Evolutionary conservation across 2,329 filamentous ascomycete genomes (phyloP), one percentile per base, ranked within the genome.

Genomic region (Hyphodiscus sp.): DNA sequence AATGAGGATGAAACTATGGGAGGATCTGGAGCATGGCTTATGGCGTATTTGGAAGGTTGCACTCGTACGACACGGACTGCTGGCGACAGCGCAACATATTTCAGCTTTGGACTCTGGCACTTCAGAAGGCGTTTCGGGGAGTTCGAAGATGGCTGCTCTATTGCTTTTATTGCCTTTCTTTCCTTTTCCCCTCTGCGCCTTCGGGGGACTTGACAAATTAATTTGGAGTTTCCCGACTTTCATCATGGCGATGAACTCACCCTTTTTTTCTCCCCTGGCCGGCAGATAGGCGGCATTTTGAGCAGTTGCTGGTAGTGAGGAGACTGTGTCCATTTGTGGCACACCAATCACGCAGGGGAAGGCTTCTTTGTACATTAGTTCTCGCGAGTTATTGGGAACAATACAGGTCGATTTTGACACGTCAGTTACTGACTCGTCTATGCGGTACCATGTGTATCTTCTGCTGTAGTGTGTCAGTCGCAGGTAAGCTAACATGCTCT

Each of bases 11-110:
- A 18, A n/a, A 50, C 29, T 8, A 42, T 42, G 26, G 50, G 49
- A 49, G 47, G 15, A 49, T 47, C 44, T 44, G 20, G 48, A 26
- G 54, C 29, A 43, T 48, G n/a, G n/a, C n/a, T n/a, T n/a, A n/a
- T n/a, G n/a, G n/a, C n/a, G n/a, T n/a, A n/a, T 29, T 30, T 33
- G 15, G 18, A 5, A 6, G 45, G 23, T 33, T 29, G 45, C 4
- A 33, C 45, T 47, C 23, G 19, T 38, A 38, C 19, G 43, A n/a
- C 43, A 45, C 15, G 43, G 15, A 3, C 18, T 45, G 43, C 18
- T 18, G 18, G 43, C 11, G 9, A 45, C 43, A 45, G 20, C 43
- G 19, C 33, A 38, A 10, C 33, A 6, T 10, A 38, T 38, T 26
- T 26, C 23, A 26, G 8, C 33, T 38, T 38, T 38, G 33, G 16